Conservation (phyloP, 1,284 basidiomycete species). For the Papiliotrema laurentii region DNA sequence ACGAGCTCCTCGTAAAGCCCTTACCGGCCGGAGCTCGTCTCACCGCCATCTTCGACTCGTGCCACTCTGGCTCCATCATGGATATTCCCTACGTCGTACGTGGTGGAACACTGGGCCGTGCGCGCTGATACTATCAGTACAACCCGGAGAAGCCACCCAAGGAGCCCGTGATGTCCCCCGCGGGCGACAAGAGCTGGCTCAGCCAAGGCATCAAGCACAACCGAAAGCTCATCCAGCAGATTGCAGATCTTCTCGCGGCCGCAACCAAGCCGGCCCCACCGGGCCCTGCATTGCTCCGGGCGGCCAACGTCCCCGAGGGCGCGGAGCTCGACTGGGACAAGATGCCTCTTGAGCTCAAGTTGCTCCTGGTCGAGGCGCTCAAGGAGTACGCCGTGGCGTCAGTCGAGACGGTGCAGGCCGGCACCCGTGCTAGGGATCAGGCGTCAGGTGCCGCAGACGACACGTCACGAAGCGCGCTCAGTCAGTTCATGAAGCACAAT, state of each 20-base stretch:
- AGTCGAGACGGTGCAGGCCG: not conserved
- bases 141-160: not conserved
- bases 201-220: not conserved
- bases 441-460: constrained; percentile 1
- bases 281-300: not conserved
- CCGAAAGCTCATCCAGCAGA: constrained; percentile 1
- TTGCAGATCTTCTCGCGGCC: not conserved
- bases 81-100: constrained; percentile 51
- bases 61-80: constrained; percentile 46
- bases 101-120: not conserved
- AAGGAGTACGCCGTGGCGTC: constrained; percentile 1
- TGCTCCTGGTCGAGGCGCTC: constrained; percentile 1
- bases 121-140: not conserved
- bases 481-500: constrained; percentile 1
- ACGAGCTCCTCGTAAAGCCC: constrained; percentile 56
- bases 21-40: constrained; percentile 80
- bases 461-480: constrained; percentile 1
- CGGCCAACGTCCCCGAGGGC: constrained; percentile 1
- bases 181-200: not conserved
- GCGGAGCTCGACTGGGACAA: not conserved
- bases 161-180: not conserved
- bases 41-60: constrained; percentile 77
- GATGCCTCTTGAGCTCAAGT: not conserved
- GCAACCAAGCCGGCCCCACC: not conserved
- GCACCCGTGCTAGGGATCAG: not conserved